Evolutionary conservation across 1,139 yeast genomes (phyloP).

Genomic region (Entelexis paramagnoliae): DNA sequence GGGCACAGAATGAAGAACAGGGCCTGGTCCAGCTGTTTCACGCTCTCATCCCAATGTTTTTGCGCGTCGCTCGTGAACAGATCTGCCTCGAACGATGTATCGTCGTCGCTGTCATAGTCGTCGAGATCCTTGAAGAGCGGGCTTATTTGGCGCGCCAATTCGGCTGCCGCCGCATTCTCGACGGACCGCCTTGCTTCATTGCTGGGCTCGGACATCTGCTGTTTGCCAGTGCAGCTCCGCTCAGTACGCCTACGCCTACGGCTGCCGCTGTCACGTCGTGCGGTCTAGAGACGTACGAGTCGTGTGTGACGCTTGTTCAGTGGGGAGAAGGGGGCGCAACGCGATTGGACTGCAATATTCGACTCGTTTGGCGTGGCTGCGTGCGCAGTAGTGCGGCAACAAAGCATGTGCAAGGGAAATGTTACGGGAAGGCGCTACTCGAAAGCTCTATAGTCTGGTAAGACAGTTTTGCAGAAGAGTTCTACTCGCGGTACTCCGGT

Average conservation of each 20-base stretch:
- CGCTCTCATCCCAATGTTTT: conserved; percentile 71
- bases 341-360: background rate
- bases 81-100: conserved; percentile 15
- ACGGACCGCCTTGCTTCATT: conserved; percentile 1
- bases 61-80: conserved; percentile 32
- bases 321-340: background rate
- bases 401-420: too few relatives aligned
- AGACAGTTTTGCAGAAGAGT: too few relatives aligned
- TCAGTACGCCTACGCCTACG: too few relatives aligned
- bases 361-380: too few relatives aligned
- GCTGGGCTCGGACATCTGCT: conserved; percentile 3
- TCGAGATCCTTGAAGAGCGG: conserved; percentile 3
- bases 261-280: too few relatives aligned
- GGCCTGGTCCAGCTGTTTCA: conserved; percentile 50
- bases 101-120: conserved; percentile 9
- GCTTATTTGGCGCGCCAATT: background rate
- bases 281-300: background rate
- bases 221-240: background rate
- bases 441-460: too few relatives aligned
- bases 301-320: background rate
- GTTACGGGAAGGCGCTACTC: too few relatives aligned
- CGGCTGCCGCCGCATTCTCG: conserved; percentile 6
- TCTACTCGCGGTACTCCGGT: too few relatives aligned
- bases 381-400: too few relatives aligned
- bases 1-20: conserved; percentile 55